Conservation (phyloP, 257 asterid species). For the Solanum bulbocastanum region DNA sequence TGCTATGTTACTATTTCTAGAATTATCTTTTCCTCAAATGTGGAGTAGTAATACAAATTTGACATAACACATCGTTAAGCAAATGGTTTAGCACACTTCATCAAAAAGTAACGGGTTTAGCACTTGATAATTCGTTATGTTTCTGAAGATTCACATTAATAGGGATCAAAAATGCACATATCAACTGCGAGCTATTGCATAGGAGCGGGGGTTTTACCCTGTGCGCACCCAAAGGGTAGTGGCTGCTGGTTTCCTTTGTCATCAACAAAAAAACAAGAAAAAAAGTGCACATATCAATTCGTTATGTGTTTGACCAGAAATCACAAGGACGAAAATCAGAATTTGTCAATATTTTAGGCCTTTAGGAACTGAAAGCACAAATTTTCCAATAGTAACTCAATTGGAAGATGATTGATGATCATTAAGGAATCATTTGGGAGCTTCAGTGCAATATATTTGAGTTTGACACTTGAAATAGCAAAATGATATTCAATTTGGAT, state of each 20-base stretch:
- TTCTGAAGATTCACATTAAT: not conserved
- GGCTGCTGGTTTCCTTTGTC: too few species aligned
- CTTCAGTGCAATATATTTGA: not conserved
- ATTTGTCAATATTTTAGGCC: not conserved
- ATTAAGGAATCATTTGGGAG: not conserved
- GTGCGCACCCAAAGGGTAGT: too few species aligned
- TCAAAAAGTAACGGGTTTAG: not conserved
- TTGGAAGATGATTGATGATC: not conserved
- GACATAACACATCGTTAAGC: not conserved
- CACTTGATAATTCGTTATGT: not conserved
- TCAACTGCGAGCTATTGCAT: not conserved
- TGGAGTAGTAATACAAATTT: not conserved
- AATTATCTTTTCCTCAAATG: not conserved
- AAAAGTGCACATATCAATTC: not conserved
- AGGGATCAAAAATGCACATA: not conserved
- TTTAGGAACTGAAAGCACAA: not conserved
- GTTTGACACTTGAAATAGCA: not conserved
- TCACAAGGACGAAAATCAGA: not conserved
- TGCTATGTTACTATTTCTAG: not conserved
- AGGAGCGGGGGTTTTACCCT: too few species aligned
- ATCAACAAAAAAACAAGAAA: too few species aligned
- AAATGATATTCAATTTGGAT: not conserved
- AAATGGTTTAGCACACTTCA: not conserved
- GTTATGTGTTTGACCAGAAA: not conserved
- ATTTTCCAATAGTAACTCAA: not conserved